Evolutionary conservation across 2,329 filamentous ascomycete species (phyloP).

Genomic region (Fusarium algeriense): DNA sequence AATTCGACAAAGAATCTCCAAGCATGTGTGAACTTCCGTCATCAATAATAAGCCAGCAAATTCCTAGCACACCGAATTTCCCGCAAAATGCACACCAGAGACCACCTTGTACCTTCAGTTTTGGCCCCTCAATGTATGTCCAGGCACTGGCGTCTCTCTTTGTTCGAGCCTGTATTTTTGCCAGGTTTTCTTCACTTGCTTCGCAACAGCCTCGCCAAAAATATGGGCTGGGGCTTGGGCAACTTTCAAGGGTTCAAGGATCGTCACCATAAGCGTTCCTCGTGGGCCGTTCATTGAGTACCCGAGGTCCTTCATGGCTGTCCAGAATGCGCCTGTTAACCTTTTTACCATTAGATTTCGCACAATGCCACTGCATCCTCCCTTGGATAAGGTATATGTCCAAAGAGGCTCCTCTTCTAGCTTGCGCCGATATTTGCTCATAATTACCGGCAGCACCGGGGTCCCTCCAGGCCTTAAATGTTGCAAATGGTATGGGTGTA

Average conservation of each 20-base stretch:
- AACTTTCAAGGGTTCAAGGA: conserved; percentile 33
- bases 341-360: conserved; percentile 43
- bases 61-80: not conserved
- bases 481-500: conserved; percentile 51
- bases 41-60: not conserved
- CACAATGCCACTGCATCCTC: conserved; percentile 42
- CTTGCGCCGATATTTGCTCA: conserved; percentile 47
- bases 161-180: conserved; percentile 12
- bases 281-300: conserved; percentile 34
- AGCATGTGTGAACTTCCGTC: not conserved
- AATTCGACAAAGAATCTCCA: not conserved
- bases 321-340: conserved; percentile 47
- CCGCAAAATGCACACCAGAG: not conserved
- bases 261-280: conserved; percentile 38
- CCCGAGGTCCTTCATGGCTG: conserved; percentile 46
- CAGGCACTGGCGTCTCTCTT: not conserved
- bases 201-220: conserved; percentile 41
- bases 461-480: conserved; percentile 52
- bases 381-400: conserved; percentile 44
- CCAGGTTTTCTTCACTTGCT: conserved; percentile 35
- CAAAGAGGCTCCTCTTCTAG: conserved; percentile 49
- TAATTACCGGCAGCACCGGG: conserved; percentile 46
- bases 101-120: not conserved
- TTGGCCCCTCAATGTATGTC: not conserved
- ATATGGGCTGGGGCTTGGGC: conserved; percentile 38